These are phyloP conservation scores for Ceratobasidium papillatum DNA, from an alignment of 1,284 basidiomycete species.

Conservation along the genomic window DNA sequence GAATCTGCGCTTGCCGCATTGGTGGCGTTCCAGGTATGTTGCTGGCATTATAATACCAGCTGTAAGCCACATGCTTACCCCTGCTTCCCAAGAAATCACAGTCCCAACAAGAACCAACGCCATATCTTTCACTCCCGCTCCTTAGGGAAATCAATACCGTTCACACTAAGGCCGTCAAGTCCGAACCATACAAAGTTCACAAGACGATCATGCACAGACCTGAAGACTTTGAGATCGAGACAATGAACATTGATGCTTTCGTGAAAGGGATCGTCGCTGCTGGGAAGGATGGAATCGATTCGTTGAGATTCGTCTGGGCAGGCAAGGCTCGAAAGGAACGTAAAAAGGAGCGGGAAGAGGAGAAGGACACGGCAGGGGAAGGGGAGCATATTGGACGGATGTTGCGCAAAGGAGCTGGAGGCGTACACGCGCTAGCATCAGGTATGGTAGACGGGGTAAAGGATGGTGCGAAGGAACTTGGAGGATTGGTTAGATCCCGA, in stretches of 20 bases:
- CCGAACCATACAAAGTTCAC: conserved; percentile 68
- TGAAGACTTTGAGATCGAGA: conserved; percentile 52
- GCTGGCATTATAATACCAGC: neutral
- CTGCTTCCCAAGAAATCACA: conserved; percentile 29
- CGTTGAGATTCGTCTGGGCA: conserved; percentile 41
- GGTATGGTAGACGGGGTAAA: conserved; percentile 38
- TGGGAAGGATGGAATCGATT: conserved; percentile 41
- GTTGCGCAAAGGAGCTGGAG: conserved; percentile 33
- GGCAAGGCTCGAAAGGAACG: conserved; percentile 49
- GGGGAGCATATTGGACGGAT: conserved; percentile 37
- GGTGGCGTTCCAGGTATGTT: conserved; percentile 46
- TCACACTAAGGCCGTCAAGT: conserved; percentile 61
- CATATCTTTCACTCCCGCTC: conserved; percentile 48
- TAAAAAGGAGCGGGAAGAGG: conserved; percentile 66
- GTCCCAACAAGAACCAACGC: conserved; percentile 1
- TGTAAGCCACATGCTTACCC: neutral
- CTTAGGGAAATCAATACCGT: conserved; percentile 60
- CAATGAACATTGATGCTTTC: conserved; percentile 36
- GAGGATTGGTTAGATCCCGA: conserved; percentile 31
- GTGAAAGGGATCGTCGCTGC: conserved; percentile 29
- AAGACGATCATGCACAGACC: conserved; percentile 64
- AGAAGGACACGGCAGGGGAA: conserved; percentile 52
- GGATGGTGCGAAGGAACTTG: conserved; percentile 35
- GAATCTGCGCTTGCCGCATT: conserved; percentile 60
- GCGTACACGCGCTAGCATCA: conserved; percentile 32